Conservation (phyloP, 257 asterid species). For the Vinca minor region DNA sequence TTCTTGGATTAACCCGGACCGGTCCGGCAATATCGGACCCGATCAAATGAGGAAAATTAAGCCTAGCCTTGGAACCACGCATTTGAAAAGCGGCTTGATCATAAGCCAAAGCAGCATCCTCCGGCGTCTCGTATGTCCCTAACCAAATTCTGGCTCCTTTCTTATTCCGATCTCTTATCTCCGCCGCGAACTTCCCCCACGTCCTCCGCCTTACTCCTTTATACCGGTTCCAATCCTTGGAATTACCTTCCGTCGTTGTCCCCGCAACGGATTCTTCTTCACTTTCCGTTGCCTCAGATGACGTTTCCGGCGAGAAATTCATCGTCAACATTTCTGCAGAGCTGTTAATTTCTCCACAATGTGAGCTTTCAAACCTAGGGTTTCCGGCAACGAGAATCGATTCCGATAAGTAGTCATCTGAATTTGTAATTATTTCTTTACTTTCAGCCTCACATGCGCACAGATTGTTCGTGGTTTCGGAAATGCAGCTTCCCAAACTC, state of each 20-base stretch:
- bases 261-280: too few species aligned
- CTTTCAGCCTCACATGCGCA: too few species aligned
- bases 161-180: conserved; percentile 35
- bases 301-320: too few species aligned
- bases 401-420: too few species aligned
- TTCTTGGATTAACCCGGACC: conserved; percentile 20
- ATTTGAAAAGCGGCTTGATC: conserved; percentile 36
- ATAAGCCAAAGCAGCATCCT: conserved; percentile 60
- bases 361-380: too few species aligned
- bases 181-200: conserved; percentile 55
- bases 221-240: conserved; percentile 32
- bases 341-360: too few species aligned
- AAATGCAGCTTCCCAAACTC: too few species aligned
- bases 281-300: too few species aligned
- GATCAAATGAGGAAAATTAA: conserved; percentile 42
- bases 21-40: conserved; percentile 30
- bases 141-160: conserved; percentile 44
- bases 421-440: too few species aligned
- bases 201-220: conserved; percentile 46
- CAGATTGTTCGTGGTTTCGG: too few species aligned
- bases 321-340: conserved; percentile 4
- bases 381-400: too few species aligned
- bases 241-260: too few species aligned
- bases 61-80: conserved; percentile 36
- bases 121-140: conserved; percentile 47